Evolutionary conservation across 306 rosid genomes (phyloP), one percentile per base, ranked within the genome.

Genomic region (Glycine soja): DNA sequence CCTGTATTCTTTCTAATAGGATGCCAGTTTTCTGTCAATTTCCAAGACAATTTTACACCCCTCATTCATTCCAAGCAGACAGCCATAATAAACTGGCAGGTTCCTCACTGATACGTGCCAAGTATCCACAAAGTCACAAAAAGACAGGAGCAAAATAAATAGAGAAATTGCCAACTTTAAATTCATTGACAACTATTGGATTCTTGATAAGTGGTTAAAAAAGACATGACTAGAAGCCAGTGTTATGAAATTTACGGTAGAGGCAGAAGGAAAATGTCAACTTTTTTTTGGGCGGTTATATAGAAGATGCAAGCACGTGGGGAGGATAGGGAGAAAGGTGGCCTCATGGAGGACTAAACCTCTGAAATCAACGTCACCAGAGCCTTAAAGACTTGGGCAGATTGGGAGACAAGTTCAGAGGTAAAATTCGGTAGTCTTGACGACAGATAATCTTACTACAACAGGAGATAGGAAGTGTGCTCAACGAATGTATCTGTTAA

Each of bases 231-330:
- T 30, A 46, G 47, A 16, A 56, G 24, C 40, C 71, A 15, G 42
- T 68, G 72, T 50, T 57, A 48, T 6, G 15, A 58, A 52, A 45
- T 5, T 76, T 10, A 47, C 36, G 57, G 47, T 10, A 36, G 45
- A 68, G 45, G 48, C 42, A 58, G 62, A 76, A 69, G 78, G 69
- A 58, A 71, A 77, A 59, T 15, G 61, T 14, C 76, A 54, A 30
- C 24, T 24, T n/a, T 13, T 13, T n/a, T 53, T 5, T 3, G 19
- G 72, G 30, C 30, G 40, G 64, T 58, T 18, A 16, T 36, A 10
- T 12, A 48, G 64, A 72, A 70, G 43, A 61, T 36, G 40, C 57
- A 47, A 70, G 8, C 19, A 58, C 38, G 30, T 24, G 70, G 52
- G 13, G 3, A 34, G 64, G 62, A 16, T 5, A n/a, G 54, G 32